Conservation (phyloP, 768 basidiomycete species). For the Clitopilus passeckerianus region DNA sequence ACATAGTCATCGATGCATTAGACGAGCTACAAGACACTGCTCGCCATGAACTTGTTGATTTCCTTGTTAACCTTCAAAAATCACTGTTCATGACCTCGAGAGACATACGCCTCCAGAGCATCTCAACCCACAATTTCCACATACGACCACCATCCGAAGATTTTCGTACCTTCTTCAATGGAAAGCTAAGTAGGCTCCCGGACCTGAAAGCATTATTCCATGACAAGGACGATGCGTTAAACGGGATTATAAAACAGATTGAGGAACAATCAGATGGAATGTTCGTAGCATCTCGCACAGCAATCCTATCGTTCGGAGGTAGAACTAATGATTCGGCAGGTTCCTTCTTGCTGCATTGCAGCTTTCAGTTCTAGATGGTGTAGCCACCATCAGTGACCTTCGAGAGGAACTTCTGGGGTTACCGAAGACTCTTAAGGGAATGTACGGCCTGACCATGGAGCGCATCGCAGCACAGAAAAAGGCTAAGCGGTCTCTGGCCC, state of each 20-base stretch:
- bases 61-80: neutral
- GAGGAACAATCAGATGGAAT: neutral
- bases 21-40: neutral
- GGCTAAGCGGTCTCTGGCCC: neutral
- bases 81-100: neutral
- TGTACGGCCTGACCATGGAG: neutral
- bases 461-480: neutral
- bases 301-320: too few species aligned
- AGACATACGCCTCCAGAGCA: neutral
- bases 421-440: neutral
- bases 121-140: neutral
- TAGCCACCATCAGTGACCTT: neutral
- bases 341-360: neutral
- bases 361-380: neutral
- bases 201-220: neutral
- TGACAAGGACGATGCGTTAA: neutral
- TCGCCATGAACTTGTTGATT: neutral
- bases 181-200: neutral
- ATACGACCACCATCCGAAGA: neutral
- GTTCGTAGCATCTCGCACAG: too few species aligned
- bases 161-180: neutral
- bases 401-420: neutral
- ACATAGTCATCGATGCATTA: neutral
- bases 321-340: too few species aligned
- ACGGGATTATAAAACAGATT: neutral